Evolutionary conservation across 257 asterid genomes (phyloP).

Genomic region (Paulownia fortunei): DNA sequence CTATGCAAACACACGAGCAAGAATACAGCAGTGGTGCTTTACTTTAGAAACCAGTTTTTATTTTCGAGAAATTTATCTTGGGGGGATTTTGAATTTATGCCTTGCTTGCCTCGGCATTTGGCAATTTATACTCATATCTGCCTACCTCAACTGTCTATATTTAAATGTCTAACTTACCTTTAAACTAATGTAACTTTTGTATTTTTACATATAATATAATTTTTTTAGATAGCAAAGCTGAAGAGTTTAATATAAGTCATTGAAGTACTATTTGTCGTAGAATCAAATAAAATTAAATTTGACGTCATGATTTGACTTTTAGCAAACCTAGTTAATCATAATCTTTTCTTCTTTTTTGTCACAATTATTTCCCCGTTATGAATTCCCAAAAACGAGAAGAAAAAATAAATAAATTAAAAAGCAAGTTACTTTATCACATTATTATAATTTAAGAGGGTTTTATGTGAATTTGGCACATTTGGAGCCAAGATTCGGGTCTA

Average conservation of each 20-base stretch:
- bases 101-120: slow-evolving; percentile 21
- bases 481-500: slow-evolving; percentile 3
- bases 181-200: not conserved
- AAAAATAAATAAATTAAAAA: too few relatives aligned
- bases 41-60: not conserved
- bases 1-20: not conserved
- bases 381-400: too few relatives aligned
- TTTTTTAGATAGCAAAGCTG: not conserved
- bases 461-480: not conserved
- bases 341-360: too few relatives aligned
- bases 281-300: too few relatives aligned
- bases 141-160: not conserved
- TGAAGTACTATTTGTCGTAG: too few relatives aligned
- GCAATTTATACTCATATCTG: not conserved
- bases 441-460: too few relatives aligned
- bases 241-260: not conserved
- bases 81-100: slow-evolving; percentile 25
- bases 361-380: too few relatives aligned
- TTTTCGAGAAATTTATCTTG: not conserved
- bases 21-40: not conserved
- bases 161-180: not conserved
- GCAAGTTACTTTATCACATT: too few relatives aligned
- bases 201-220: not conserved
- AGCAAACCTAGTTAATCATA: too few relatives aligned
- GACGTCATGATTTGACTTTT: too few relatives aligned